Base-by-base conservation (phyloP, 2,329 filamentous ascomycete genomes). In the Trichoderma sp. region DNA sequence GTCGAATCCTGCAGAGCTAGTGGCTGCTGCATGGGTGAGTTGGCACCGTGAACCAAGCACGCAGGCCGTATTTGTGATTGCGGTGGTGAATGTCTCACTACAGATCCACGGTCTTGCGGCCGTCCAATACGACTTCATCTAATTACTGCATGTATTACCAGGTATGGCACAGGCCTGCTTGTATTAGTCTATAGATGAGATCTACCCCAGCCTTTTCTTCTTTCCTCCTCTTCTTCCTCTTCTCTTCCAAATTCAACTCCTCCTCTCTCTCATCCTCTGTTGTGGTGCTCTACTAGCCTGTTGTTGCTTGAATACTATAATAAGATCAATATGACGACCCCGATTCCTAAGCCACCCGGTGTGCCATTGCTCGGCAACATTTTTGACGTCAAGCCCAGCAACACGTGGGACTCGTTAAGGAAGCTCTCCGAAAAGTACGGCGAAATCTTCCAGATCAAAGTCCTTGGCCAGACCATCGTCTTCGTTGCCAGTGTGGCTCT, bases 401-500 rank as follows among this genome's bases (percentile, higher is more conserved):
- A 83, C 68, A 80, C 80, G 0, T 83, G 81, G 81, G 66, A 73
- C 5, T 83, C 79, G 1, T 76, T 83, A 36, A 82, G 81, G 76
- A 77, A 75, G 53, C 79, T 82, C 0, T 74, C 79, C 0, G 81
- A 82, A 61, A 74, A 79, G 69, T 75, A 82, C 62, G 80, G 80
- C 30, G 81, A 83, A 30, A 83, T 83, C 68, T 82, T 82, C 73
- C 77, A 82, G 74, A 76, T 82, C 76, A 82, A 78, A 28, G 75
- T 82, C 6, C 74, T 82, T 4, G 77, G 77, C 24, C 75, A 79
- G 9, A 79, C 77, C 26, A 74, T 82, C 24, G 75, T 82, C 36
- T 88, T 88, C 72, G 82, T 86, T 7, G 86, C 85, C 14, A 83
- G 85, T 66, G 81, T 80, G 8, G 83, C 82, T n/a, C 81, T 88